Percentiles rank a stretch among this genome's conserved stretches.
Evolutionary conservation across 2,329 filamentous ascomycete species (phyloP).

Genomic region (Paecilomyces sp.): DNA sequence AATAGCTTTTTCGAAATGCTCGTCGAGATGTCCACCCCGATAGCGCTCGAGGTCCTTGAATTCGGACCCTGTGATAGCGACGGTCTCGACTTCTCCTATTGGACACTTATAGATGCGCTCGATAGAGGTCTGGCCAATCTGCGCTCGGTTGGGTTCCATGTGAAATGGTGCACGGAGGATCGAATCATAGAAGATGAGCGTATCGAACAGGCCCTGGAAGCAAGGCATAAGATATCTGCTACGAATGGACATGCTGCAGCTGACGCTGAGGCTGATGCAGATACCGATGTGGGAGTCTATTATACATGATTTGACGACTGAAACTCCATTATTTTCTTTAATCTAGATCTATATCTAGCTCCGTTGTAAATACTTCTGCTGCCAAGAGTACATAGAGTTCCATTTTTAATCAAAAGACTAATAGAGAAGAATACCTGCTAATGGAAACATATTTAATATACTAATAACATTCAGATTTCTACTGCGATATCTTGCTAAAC

Average conservation of each 20-base stretch:
- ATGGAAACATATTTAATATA: neutral
- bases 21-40: conserved; percentile 2
- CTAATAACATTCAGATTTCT: neutral
- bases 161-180: conserved; percentile 14
- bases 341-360: too few relatives aligned
- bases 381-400: neutral
- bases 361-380: neutral
- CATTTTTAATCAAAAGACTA: neutral
- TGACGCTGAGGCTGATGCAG: neutral
- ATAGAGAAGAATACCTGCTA: neutral
- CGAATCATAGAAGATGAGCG: conserved; percentile 16
- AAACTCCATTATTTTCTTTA: too few relatives aligned
- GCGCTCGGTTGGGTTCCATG: conserved; percentile 19
- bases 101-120: conserved; percentile 14
- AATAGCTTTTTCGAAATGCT: conserved; percentile 20
- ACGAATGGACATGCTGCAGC: neutral
- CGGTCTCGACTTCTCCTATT: conserved; percentile 13
- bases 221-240: conserved; percentile 7
- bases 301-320: neutral
- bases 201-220: conserved; percentile 18
- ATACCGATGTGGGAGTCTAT: neutral
- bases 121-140: conserved; percentile 16
- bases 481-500: neutral
- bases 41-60: conserved; percentile 21
- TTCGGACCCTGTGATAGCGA: conserved; percentile 13